Conservation (phyloP, 805 yeast genomes). For the Metschnikowia shivogae region DNA sequence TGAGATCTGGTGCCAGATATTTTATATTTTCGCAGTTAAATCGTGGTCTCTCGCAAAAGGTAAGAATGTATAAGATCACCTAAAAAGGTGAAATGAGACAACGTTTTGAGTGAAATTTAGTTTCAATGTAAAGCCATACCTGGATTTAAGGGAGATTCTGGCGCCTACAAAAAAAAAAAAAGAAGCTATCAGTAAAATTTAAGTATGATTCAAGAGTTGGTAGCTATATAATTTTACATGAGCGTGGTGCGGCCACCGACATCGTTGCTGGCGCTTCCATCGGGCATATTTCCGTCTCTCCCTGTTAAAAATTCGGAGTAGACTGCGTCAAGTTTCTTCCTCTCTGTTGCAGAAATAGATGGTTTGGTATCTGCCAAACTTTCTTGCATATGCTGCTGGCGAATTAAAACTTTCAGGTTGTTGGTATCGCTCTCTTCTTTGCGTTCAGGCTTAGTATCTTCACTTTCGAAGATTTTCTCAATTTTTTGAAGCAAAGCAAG, state of each 20-base stretch:
- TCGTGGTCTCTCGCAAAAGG: too few relatives aligned
- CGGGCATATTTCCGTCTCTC: conserved; percentile 85
- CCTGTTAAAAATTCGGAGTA: conserved; percentile 71
- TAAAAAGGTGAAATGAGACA: too few relatives aligned
- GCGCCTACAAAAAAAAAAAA: too few relatives aligned
- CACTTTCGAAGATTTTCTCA: conserved; percentile 29
- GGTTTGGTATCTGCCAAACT: conserved; percentile 79
- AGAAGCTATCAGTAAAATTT: background rate
- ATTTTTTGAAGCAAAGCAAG: conserved; percentile 40
- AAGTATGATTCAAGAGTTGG: background rate
- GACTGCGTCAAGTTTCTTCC: conserved; percentile 54
- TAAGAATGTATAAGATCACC: too few relatives aligned
- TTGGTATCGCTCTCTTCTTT: conserved; percentile 6
- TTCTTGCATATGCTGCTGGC: conserved; percentile 50
- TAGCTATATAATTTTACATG: conserved; percentile 44
- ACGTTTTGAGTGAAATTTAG: too few relatives aligned
- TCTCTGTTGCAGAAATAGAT: conserved; percentile 78
- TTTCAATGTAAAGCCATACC: too few relatives aligned
- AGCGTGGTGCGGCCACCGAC: conserved; percentile 83
- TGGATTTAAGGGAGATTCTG: too few relatives aligned
- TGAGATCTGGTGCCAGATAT: too few relatives aligned
- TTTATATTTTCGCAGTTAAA: too few relatives aligned
- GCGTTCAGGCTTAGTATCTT: conserved; percentile 4
- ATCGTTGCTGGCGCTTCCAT: conserved; percentile 73
- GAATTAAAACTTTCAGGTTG: conserved; percentile 40